A percentile compares a stretch with the other conserved stretches of the same genome.
phyloP scores from a whole-genome alignment of 345 rosid species.

The Toxicodendron radicans region DNA sequence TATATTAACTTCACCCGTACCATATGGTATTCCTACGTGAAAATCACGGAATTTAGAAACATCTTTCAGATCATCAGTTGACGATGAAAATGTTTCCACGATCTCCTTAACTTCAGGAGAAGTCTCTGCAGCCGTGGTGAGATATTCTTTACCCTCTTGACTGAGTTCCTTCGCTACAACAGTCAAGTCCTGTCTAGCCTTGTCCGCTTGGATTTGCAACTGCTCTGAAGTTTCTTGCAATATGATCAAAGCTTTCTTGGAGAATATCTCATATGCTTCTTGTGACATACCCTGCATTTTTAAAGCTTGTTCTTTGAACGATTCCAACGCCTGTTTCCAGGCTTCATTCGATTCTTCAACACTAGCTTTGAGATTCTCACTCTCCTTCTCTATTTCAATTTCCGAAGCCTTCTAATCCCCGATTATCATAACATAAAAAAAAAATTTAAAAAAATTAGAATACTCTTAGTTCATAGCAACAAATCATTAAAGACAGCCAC shows the following conservation, averaged over 20 bases:
- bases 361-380: conserved; percentile 27
- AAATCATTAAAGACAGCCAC: too few species aligned
- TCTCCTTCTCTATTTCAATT: conserved; percentile 62
- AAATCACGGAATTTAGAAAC: conserved; percentile 66
- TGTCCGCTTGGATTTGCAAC: conserved; percentile 77
- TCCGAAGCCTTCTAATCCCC: conserved; percentile 46
- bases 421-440: not conserved
- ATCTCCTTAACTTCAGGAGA: conserved; percentile 90
- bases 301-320: conserved; percentile 75
- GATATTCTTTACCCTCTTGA: conserved; percentile 66
- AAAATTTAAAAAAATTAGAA: not conserved
- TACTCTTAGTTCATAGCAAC: not conserved
- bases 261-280: conserved; percentile 72
- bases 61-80: conserved; percentile 61
- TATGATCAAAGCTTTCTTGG: conserved; percentile 53
- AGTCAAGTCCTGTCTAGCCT: conserved; percentile 64
- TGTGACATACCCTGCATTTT: conserved; percentile 74
- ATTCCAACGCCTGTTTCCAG: conserved; percentile 71
- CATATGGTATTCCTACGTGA: conserved; percentile 92
- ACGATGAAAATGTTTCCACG: conserved; percentile 56
- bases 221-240: conserved; percentile 69
- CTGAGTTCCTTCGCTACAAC: conserved; percentile 63
- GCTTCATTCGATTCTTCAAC: conserved; percentile 69
- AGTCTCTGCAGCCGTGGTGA: conserved; percentile 65
- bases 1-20: conserved; percentile 29